Conservation (phyloP, 352 stramenopile genomes). For the Pythium apleroticum region DNA sequence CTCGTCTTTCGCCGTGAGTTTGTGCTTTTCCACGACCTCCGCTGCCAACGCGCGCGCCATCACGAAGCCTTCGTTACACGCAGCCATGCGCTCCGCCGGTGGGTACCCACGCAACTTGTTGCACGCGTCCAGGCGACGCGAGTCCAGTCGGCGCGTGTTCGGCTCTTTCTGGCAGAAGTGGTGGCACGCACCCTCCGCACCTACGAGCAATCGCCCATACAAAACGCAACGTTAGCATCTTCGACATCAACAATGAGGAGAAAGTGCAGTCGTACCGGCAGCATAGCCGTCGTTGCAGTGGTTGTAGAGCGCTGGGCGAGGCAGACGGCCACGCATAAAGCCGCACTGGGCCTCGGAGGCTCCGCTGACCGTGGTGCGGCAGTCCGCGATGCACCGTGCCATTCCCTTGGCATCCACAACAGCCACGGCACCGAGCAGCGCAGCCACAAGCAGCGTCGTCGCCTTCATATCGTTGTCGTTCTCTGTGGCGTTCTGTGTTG, state of each 20-base stretch:
- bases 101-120: constrained; percentile 18
- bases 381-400: constrained; percentile 6
- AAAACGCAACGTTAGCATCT: no score
- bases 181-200: constrained; percentile 11
- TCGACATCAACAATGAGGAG: no score
- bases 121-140: constrained; percentile 24
- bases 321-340: constrained; percentile 19
- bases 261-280: constrained; percentile 2
- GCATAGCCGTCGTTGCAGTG: constrained; percentile 23
- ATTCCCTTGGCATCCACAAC: background rate
- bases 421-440: constrained; percentile 2
- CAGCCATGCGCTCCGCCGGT: constrained; percentile 15
- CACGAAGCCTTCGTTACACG: constrained; percentile 26
- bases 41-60: constrained; percentile 11
- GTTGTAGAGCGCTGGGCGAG: constrained; percentile 30
- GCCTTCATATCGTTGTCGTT: constrained; percentile 9
- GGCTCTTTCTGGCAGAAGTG: background rate
- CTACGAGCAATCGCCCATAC: no score
- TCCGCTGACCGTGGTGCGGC: constrained; percentile 12
- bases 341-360: constrained; percentile 17
- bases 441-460: constrained; percentile 5
- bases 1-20: background rate
- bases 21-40: background rate
- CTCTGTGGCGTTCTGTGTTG: background rate
- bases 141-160: constrained; percentile 19